Conservation (phyloP, 257 asterid species). For the Scutellaria barbata region DNA sequence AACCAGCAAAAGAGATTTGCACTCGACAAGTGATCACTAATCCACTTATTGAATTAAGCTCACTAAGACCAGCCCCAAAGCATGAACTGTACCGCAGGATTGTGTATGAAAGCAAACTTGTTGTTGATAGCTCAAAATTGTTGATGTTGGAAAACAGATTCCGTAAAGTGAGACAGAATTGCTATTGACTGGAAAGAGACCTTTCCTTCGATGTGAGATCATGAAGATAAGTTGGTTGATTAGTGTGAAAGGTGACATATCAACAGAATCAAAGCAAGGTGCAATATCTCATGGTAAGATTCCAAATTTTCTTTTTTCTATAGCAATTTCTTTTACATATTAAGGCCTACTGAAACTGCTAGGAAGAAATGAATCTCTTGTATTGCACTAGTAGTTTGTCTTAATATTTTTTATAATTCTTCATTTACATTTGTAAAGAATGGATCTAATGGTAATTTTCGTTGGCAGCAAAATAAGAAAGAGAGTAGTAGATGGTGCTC, state of each 20-base stretch:
- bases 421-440: not conserved
- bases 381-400: not conserved
- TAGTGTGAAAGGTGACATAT: constrained; percentile 1
- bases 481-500: not conserved
- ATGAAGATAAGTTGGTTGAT: constrained; percentile 13
- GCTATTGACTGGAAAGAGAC: constrained; percentile 20
- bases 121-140: constrained; percentile 58
- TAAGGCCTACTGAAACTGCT: not conserved
- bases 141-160: constrained; percentile 46
- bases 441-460: not conserved
- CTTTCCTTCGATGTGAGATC: constrained; percentile 8
- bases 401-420: not conserved
- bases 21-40: constrained; percentile 46
- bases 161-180: not conserved
- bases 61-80: constrained; percentile 61
- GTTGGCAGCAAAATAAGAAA: not conserved
- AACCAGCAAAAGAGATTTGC: constrained; percentile 72
- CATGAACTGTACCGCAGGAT: constrained; percentile 53
- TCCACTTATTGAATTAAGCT: constrained; percentile 57
- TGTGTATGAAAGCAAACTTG: constrained; percentile 56
- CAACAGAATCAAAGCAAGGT: constrained; percentile 5
- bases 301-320: not conserved
- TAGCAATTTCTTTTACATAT: constrained; percentile 8
- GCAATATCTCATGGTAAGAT: constrained; percentile 22
- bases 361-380: not conserved